phyloP scores from a whole-genome alignment of 2,329 filamentous ascomycete genomes.

The Apiospora hydei region DNA sequence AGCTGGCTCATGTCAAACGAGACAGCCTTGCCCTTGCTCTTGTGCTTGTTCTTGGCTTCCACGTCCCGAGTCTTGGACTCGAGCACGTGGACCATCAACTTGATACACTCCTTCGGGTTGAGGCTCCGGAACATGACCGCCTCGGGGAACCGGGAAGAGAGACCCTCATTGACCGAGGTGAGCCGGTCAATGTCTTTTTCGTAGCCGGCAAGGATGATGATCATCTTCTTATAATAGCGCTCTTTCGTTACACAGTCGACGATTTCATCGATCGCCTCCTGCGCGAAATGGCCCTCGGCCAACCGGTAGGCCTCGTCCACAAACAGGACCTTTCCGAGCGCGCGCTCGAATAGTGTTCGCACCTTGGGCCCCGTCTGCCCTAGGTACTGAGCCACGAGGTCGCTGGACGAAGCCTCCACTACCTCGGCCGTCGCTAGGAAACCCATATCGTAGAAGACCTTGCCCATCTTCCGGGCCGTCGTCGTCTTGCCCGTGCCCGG shows the following conservation, averaged over 20 bases:
- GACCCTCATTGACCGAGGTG: constrained; percentile 65
- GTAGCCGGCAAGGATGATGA: constrained; percentile 76
- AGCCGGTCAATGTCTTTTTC: constrained; percentile 70
- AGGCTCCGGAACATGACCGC: constrained; percentile 62
- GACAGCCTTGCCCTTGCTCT: constrained; percentile 30
- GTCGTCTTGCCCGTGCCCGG: constrained; percentile 71
- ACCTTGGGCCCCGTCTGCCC: constrained; percentile 68
- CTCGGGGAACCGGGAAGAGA: constrained; percentile 71
- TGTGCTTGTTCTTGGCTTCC: constrained; percentile 29
- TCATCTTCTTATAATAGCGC: constrained; percentile 63
- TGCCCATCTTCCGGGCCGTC: constrained; percentile 75
- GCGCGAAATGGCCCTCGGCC: constrained; percentile 61
- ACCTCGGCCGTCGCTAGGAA: constrained; percentile 68
- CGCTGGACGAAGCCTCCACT: constrained; percentile 70
- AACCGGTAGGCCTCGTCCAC: constrained; percentile 78
- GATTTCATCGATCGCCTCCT: constrained; percentile 62
- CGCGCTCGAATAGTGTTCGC: constrained; percentile 56
- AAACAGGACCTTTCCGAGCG: constrained; percentile 71
- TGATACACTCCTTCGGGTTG: constrained; percentile 50
- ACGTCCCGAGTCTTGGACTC: constrained; percentile 33
- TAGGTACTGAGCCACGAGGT: constrained; percentile 71
- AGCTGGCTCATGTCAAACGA: constrained; percentile 23
- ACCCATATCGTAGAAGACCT: constrained; percentile 78
- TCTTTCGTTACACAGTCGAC: constrained; percentile 62
- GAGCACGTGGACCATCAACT: constrained; percentile 47